Base-by-base conservation (phyloP, 768 basidiomycete genomes). In the Suillus weaverae region DNA sequence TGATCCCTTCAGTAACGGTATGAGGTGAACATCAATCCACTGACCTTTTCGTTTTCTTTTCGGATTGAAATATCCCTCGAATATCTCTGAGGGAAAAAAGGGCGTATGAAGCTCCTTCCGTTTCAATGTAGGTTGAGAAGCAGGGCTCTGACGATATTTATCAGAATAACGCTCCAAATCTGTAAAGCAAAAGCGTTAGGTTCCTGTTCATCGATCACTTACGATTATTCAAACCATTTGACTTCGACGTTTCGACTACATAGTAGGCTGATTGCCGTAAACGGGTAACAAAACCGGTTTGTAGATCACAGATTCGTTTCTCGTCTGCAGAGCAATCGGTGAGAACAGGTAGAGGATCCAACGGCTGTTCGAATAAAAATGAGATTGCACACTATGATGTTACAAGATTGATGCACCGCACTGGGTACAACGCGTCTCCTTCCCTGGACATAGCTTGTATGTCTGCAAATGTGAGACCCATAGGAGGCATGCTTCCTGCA, bases 81-180 rank as follows among this genome's bases (percentile, higher is more conserved):
- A 89, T 53, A 95, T 83, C 46, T 88, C 88, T 16, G 81, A 73
- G 6, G 93, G 93, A 69, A 95, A 95, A 79, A 92, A 94, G 0
- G 89, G 84, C 62, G 84, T 83, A 66, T 93, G 85, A 4, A 95
- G 78, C 33, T 91, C 87, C 68, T 84, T 86, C 59, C 86, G 83
- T 72, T 88, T 90, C 64, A 95, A 80, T 44, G 84, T 79, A 13
- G 92, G 90, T 63, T 88, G 87, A 1, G 84, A 82, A 8, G 82
- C 71, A 7, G 80, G 74, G 9, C 86, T 87, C 3, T 88, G 86
- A 8, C 88, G 84, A 73, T 94, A 93, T 76, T 91, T 92, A 76
- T 95, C 93, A 20, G 91, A 92, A 73, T 93, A 95, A 35, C 90
- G 86, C 50, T 89, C 86, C 5, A 94, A 77, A 50, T 92, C 93